These are phyloP conservation scores for Penicillium corylophilum DNA, from an alignment of 2,329 filamentous ascomycete genomes.

Conservation along the genomic window DNA sequence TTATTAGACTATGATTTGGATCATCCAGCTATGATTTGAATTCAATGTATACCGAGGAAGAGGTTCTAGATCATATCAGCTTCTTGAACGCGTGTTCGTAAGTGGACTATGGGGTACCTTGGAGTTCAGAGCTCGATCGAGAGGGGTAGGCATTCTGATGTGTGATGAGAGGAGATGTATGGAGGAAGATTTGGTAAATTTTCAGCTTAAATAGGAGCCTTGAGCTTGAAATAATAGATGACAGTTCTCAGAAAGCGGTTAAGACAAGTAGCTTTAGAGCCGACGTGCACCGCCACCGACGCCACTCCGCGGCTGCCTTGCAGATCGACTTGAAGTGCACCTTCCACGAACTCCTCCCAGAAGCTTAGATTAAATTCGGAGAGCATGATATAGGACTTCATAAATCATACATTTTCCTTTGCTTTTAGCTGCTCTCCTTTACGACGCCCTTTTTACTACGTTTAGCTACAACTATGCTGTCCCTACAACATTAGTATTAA, in stretches of 20 bases:
- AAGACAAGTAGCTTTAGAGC: constrained; percentile 7
- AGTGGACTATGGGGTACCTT: constrained; percentile 52
- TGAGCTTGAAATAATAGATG: constrained; percentile 12
- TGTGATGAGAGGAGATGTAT: background rate
- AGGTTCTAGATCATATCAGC: constrained; percentile 56
- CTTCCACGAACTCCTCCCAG: background rate
- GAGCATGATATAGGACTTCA: background rate
- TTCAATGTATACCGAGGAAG: constrained; percentile 59
- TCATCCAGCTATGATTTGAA: background rate
- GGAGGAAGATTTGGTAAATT: background rate
- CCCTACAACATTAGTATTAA: background rate
- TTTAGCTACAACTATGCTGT: background rate
- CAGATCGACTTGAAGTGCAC: background rate
- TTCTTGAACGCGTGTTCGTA: constrained; percentile 2
- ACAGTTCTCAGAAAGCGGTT: constrained; percentile 5
- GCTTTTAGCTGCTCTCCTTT: too few relatives aligned
- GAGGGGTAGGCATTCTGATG: constrained; percentile 62
- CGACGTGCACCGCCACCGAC: constrained; percentile 15
- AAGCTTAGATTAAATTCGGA: background rate
- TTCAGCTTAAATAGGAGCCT: background rate
- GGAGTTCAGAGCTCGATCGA: constrained; percentile 69
- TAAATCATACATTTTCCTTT: background rate
- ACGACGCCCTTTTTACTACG: too few relatives aligned
- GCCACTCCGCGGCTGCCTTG: constrained; percentile 11
- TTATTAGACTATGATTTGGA: constrained; percentile 24